These are phyloP conservation scores for Magnaporthiopsis incrustans DNA, from an alignment of 2,329 filamentous ascomycete genomes.

Conservation along the genomic window DNA sequence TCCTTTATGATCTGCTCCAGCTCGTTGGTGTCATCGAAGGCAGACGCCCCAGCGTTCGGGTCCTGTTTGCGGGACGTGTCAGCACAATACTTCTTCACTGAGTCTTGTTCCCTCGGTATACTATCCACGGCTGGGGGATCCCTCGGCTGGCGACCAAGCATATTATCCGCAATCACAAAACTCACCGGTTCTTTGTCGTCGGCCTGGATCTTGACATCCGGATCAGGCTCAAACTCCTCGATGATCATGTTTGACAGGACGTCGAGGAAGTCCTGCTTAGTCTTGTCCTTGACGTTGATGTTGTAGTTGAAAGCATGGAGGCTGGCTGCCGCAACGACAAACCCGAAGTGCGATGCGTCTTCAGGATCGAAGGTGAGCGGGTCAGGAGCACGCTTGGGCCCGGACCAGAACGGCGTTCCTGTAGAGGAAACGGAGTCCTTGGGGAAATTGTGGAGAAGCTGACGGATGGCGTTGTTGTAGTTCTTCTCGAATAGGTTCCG, in stretches of 20 bases:
- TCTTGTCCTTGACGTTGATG: constrained; percentile 74
- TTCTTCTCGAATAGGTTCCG: constrained; percentile 91
- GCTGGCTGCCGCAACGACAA: constrained; percentile 81
- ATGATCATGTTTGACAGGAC: constrained; percentile 90
- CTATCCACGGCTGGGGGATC: neutral
- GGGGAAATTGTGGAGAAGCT: constrained; percentile 93
- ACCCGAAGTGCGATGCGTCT: constrained; percentile 80
- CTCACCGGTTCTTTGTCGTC: constrained; percentile 82
- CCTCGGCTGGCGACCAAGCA: neutral
- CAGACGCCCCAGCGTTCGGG: constrained; percentile 60
- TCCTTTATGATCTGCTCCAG: constrained; percentile 62
- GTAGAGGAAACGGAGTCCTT: constrained; percentile 84
- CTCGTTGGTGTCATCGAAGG: constrained; percentile 67
- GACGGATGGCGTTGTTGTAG: constrained; percentile 94
- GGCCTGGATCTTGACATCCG: constrained; percentile 92
- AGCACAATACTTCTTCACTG: constrained; percentile 12
- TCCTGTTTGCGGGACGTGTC: constrained; percentile 43
- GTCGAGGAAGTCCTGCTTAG: constrained; percentile 64
- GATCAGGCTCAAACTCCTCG: constrained; percentile 85
- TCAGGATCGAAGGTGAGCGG: constrained; percentile 79
- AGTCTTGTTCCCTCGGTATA: neutral
- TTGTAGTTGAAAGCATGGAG: constrained; percentile 97
- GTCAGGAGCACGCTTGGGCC: constrained; percentile 92
- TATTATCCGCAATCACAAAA: constrained; percentile 10
- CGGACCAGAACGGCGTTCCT: constrained; percentile 94